Base-by-base conservation (phyloP, 306 rosid species). In the Hippophae tibetana region DNA sequence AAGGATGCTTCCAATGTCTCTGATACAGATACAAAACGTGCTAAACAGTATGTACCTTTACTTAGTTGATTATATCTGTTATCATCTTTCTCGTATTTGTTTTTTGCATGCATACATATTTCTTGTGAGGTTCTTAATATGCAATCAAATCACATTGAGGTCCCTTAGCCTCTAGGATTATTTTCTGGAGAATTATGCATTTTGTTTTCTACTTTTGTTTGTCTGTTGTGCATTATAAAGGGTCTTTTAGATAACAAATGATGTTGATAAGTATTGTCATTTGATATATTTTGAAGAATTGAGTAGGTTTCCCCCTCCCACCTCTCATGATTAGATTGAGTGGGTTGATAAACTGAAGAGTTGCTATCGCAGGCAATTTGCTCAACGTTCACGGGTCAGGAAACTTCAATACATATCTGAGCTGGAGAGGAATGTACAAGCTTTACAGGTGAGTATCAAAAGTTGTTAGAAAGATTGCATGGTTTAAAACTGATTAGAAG, bases 321-420 rank as follows among this genome's bases (percentile, higher is more conserved):
- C 23, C 0, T 31, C 4, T 31, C 38, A 31, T 31, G 38, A 2
- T 31, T 61, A 54, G 41, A 38, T 42, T 13, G 43, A 43, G 23
- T 57, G 43, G 38, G 57, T 43, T 54, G 43, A 31, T 31, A 56
- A 54, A 65, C 47, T 78, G 74, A 68, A 72, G 54, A 61, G 58
- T 70, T 31, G 43, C 10, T 61, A 47, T 52, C 81, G 72, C 84
- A 93, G 99, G 87, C 97, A 93, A 82, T 88, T 88, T 72, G 99
- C 99, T 64, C 99, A 93, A 74, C 95, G 99, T 8, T 93, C 99
- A 49, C 83, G 99, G 66, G 99, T 88, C 53, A 88, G 99, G 52
- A 93, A 93, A 71, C 95, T 88, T 77, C 99, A 93, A 69, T 93
- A 88, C 81, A 93, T 93, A 59, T 95, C 99, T 60, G 99, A 93